Conservation (phyloP, 179 eudicot genomes). For the Monotropa hypopitys region DNA sequence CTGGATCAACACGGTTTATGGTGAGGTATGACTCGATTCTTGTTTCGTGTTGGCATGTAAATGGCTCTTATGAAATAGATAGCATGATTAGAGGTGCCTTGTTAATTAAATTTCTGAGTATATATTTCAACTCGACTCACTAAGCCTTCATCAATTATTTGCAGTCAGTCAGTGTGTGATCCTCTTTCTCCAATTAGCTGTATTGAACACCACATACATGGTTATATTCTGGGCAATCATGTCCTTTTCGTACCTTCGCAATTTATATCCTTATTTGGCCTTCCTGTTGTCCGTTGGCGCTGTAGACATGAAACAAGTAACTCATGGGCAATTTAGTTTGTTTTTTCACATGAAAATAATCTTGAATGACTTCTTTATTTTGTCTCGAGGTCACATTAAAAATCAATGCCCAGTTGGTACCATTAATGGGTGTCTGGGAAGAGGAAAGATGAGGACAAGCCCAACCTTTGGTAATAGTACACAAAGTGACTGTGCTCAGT, state of each 20-base stretch:
- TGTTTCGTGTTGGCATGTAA: not conserved
- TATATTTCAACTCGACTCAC: not conserved
- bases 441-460: no score
- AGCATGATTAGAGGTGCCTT: not conserved
- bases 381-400: not conserved
- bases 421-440: no score
- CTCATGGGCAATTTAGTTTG: not conserved
- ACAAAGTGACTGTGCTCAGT: no score
- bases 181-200: not conserved
- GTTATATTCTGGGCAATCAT: not conserved
- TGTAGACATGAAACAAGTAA: not conserved
- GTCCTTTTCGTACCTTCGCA: not conserved
- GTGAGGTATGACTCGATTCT: constrained; percentile 46
- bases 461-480: no score
- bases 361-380: not conserved
- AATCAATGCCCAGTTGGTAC: no score
- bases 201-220: not conserved
- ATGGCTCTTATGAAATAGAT: not conserved
- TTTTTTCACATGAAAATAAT: not conserved
- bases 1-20: constrained; percentile 96
- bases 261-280: not conserved
- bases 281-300: not conserved
- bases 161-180: not conserved
- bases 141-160: not conserved
- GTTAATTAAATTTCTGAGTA: not conserved